Base-by-base conservation (phyloP, 2,329 filamentous ascomycete species). In the Hymenoscyphus linearis region DNA sequence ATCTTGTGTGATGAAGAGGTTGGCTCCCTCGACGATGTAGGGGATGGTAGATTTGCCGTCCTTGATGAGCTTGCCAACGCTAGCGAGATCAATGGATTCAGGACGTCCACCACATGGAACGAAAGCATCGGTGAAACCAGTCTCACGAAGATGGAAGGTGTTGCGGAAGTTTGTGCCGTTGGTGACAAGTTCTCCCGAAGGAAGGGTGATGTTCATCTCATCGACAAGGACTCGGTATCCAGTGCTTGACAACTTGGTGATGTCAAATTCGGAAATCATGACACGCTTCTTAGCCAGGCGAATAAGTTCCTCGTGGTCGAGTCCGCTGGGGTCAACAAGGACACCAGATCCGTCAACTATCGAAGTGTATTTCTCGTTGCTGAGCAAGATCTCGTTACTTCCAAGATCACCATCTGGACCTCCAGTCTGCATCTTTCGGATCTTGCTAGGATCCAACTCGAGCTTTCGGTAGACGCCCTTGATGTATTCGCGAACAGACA, bases 1-100 rank as follows among this genome's bases (percentile, higher is more conserved):
- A 71, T 99, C 95, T 76, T 99, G 95, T 0, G 95, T 97, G 77
- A 99, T 96, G 84, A 99, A 99, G 59, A 99, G 82, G 75, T 98
- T 99, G 76, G 95, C 95, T 58, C 95, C 95, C 78, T 99, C 95
- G 52, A 99, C 93, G 59, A 99, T 95, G 78, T 96, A 99, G 0
- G 93, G 93, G 63, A 99, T 89, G 12, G 83, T 85, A 25, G 84
- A 82, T 79, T 96, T 97, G 77, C 93, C 92, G 65, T 96, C 86
- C 73, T 88, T 86, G 76, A 99, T 98, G 65, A 99, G 84, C 74
- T 89, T 91, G 77, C 84, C 88, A 64, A 93, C 93, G 7, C 88
- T 91, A 60, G 90, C 88, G 62, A 98, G 85, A 74, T 99, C 93
- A 68, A 99, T 96, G 1, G 93, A 97, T 77, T 98, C 95, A 1